These are phyloP conservation scores for Scolecobasidium constrictum DNA, from an alignment of 2,329 filamentous ascomycete genomes.

Conservation along the genomic window DNA sequence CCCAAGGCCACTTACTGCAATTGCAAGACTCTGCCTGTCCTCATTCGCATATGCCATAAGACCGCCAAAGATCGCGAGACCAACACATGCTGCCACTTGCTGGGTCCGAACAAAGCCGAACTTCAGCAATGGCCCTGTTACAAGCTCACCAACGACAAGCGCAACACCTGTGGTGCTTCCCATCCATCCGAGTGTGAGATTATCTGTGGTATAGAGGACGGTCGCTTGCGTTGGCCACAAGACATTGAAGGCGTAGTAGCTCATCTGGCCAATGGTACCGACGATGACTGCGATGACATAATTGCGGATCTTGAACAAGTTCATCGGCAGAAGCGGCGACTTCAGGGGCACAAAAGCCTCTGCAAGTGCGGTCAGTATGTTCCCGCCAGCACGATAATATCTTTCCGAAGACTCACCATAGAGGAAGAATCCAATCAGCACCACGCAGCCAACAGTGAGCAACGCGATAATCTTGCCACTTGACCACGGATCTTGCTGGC, in stretches of 20 bases:
- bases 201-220: not conserved
- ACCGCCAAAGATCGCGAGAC: not conserved
- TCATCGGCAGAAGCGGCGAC: slow-evolving; percentile 31
- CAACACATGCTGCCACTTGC: not conserved
- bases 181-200: not conserved
- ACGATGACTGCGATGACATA: slow-evolving; percentile 30
- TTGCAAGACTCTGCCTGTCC: not conserved
- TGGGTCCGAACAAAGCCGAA: not conserved
- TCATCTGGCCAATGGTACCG: slow-evolving; percentile 30
- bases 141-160: not conserved
- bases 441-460: slow-evolving; percentile 24
- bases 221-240: slow-evolving; percentile 26
- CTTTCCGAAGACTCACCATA: slow-evolving; percentile 20
- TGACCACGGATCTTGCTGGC: slow-evolving; percentile 12
- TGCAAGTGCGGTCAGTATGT: not conserved
- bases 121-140: not conserved
- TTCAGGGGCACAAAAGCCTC: slow-evolving; percentile 21
- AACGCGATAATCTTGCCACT: not conserved
- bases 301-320: slow-evolving; percentile 28
- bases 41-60: not conserved
- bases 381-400: not conserved
- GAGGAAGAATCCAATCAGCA: slow-evolving; percentile 25
- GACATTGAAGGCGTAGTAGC: slow-evolving; percentile 34
- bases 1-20: not conserved
- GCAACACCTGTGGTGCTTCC: not conserved